Evolutionary conservation across 2,329 filamentous ascomycete genomes (phyloP).

Genomic region (Keithomyces neogunnii): DNA sequence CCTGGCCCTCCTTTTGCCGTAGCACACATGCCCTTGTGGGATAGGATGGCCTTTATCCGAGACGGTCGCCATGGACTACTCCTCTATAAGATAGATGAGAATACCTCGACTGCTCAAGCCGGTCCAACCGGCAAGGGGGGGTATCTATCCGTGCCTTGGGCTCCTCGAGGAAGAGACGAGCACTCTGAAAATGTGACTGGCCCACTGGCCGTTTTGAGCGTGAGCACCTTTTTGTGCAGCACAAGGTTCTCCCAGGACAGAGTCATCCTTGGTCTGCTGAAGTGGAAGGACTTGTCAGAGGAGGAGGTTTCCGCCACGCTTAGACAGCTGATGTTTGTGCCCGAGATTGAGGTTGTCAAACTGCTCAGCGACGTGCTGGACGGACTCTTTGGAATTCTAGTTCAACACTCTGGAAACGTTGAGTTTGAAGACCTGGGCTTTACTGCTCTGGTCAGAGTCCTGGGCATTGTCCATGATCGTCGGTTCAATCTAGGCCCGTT

Average conservation of each 20-base stretch:
- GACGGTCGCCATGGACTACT: slow-evolving; percentile 77
- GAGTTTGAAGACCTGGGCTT: slow-evolving; percentile 92
- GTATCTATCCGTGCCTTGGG: slow-evolving; percentile 80
- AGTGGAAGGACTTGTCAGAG: slow-evolving; percentile 71
- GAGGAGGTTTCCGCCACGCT: slow-evolving; percentile 67
- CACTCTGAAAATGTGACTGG: slow-evolving; percentile 68
- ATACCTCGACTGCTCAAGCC: slow-evolving; percentile 60
- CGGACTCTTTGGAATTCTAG: slow-evolving; percentile 81
- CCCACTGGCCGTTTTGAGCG: slow-evolving; percentile 67
- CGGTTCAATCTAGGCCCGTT: slow-evolving; percentile 86
- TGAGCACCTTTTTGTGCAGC: slow-evolving; percentile 86
- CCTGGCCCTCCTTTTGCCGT: slow-evolving; percentile 85
- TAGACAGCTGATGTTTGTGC: slow-evolving; percentile 81
- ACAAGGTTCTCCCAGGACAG: slow-evolving; percentile 92
- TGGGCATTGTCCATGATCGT: slow-evolving; percentile 90
- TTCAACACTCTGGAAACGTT: slow-evolving; percentile 83
- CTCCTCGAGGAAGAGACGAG: slow-evolving; percentile 55
- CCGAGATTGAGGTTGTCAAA: slow-evolving; percentile 97
- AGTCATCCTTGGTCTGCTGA: slow-evolving; percentile 71
- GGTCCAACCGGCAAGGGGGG: slow-evolving; percentile 67
- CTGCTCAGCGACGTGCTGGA: slow-evolving; percentile 83
- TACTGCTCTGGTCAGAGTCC: slow-evolving; percentile 76
- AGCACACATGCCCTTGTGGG: slow-evolving; percentile 90
- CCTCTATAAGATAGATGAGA: slow-evolving; percentile 86
- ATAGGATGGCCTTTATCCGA: slow-evolving; percentile 77